These are phyloP conservation scores for Stereocaulon alpinum DNA, from an alignment of 495 filamentous ascomycete species.

Conservation along the genomic window DNA sequence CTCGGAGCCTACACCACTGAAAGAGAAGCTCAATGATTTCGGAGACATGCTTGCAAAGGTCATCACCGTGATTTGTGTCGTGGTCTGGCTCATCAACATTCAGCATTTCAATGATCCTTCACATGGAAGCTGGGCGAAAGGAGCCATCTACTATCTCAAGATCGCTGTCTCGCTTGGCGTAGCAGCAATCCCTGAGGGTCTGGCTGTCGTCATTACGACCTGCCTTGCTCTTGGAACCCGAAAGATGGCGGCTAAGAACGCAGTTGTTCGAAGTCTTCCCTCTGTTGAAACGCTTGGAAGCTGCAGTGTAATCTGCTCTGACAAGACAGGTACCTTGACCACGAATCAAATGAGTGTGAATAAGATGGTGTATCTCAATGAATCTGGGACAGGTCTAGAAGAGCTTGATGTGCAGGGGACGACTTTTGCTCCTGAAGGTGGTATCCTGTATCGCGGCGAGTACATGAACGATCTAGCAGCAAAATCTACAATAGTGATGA, in stretches of 20 bases:
- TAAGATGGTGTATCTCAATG: constrained; percentile 74
- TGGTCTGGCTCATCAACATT: constrained; percentile 98
- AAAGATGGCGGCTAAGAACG: constrained; percentile 98
- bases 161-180: constrained; percentile 98
- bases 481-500: constrained; percentile 65
- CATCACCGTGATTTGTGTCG: constrained; percentile 89
- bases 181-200: constrained; percentile 92
- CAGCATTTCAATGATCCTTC: constrained; percentile 90
- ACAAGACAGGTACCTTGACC: constrained; percentile 97
- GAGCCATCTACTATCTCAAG: constrained; percentile 99
- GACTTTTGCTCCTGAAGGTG: constrained; percentile 79
- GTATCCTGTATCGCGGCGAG: constrained; percentile 57
- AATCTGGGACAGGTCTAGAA: constrained; percentile 63
- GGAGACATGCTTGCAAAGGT: constrained; percentile 95
- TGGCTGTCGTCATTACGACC: constrained; percentile 96
- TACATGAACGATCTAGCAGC: constrained; percentile 55
- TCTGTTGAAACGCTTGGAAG: constrained; percentile 97
- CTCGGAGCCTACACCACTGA: constrained; percentile 91
- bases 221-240: constrained; percentile 90
- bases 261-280: constrained; percentile 87
- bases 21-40: constrained; percentile 98
- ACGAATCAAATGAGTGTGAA: constrained; percentile 99
- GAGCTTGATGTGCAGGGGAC: constrained; percentile 89
- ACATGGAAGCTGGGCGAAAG: constrained; percentile 92
- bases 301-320: constrained; percentile 99